Evolutionary conservation across 768 basidiomycete genomes (phyloP).

Genomic region (Boletus subcaerulescens): DNA sequence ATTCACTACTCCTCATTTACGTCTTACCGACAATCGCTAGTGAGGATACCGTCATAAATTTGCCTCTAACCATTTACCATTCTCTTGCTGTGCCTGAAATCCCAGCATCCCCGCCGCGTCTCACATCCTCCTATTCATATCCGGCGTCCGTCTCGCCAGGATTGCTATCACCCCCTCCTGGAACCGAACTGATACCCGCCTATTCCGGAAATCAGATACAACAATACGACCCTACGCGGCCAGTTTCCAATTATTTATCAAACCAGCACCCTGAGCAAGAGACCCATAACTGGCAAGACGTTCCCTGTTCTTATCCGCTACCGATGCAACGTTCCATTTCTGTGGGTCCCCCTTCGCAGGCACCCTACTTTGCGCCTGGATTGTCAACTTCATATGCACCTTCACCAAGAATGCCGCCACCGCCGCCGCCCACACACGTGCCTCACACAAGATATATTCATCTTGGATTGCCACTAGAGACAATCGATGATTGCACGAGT

Average conservation of each 20-base stretch:
- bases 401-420: slow-evolving; percentile 27
- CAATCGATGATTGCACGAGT: slow-evolving; percentile 28
- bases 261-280: slow-evolving; percentile 7
- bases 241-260: slow-evolving; percentile 1
- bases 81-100: slow-evolving; percentile 52
- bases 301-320: slow-evolving; percentile 33
- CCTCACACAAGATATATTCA: slow-evolving; percentile 16
- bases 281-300: slow-evolving; percentile 17
- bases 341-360: slow-evolving; percentile 37
- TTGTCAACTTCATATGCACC: slow-evolving; percentile 30
- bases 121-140: slow-evolving; percentile 19
- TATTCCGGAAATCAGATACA: slow-evolving; percentile 10
- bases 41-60: slow-evolving; percentile 63
- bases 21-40: slow-evolving; percentile 36
- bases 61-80: slow-evolving; percentile 66
- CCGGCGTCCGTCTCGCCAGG: slow-evolving; percentile 11
- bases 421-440: slow-evolving; percentile 29
- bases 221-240: slow-evolving; percentile 8
- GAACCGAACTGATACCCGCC: slow-evolving; percentile 2
- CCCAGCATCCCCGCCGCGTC: slow-evolving; percentile 27
- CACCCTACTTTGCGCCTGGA: slow-evolving; percentile 35
- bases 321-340: slow-evolving; percentile 51
- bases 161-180: slow-evolving; percentile 28
- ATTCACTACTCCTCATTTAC: slow-evolving; percentile 5
- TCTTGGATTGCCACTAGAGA: slow-evolving; percentile 11